A percentile compares a stretch with the other conserved stretches of the same genome.
Conservation (phyloP, 352 stramenopile species). For the Pythium chondricola region DNA sequence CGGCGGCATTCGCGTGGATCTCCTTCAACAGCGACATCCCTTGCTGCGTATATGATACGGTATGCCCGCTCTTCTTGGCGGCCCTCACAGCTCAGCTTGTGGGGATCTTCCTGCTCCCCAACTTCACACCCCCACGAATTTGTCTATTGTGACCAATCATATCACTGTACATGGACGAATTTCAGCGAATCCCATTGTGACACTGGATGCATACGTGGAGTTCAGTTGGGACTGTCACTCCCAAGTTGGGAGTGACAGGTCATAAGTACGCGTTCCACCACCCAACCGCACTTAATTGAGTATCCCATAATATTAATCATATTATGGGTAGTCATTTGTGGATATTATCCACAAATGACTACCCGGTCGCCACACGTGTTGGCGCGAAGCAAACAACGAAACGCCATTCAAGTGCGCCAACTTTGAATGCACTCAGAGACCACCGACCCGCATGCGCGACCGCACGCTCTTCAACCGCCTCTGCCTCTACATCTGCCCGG, state of each 20-base stretch:
- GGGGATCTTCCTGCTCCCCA: not conserved
- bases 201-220: not conserved
- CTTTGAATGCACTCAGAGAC: not conserved
- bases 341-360: slow-evolving; percentile 1
- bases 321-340: no score
- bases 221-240: no score
- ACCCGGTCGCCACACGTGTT: not conserved
- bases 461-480: slow-evolving; percentile 39
- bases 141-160: slow-evolving; percentile 5
- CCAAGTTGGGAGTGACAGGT: no score
- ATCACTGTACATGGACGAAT: slow-evolving; percentile 1
- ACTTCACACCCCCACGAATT: not conserved
- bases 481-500: slow-evolving; percentile 47
- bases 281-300: no score
- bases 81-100: no score
- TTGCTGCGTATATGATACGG: not conserved
- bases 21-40: slow-evolving; percentile 88
- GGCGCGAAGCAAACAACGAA: slow-evolving; percentile 2
- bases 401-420: not conserved
- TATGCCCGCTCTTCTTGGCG: not conserved
- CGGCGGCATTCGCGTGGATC: slow-evolving; percentile 83
- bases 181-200: slow-evolving; percentile 7
- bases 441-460: slow-evolving; percentile 29
- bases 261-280: no score
- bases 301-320: no score